These are phyloP conservation scores for Aspergillus brunneoviolaceus DNA, from an alignment of 2,329 filamentous ascomycete genomes.

Conservation along the genomic window DNA sequence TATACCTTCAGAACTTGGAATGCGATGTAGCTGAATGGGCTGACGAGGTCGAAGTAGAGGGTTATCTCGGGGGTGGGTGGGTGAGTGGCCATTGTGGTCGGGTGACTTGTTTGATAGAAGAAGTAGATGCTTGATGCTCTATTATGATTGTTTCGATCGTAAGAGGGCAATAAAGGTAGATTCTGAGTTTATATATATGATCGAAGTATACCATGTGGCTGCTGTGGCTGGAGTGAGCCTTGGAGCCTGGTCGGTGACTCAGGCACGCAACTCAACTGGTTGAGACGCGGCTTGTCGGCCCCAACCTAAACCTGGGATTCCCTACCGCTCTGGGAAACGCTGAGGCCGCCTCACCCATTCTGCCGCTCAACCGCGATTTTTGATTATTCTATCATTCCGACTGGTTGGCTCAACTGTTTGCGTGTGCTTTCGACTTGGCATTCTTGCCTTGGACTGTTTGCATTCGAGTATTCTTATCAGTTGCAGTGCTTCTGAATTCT, in stretches of 20 bases:
- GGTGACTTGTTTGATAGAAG: too few species aligned
- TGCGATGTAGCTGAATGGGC: conserved; percentile 6
- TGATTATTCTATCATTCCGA: background rate
- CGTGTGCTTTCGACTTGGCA: too few species aligned
- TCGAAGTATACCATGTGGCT: background rate
- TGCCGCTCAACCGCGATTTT: background rate
- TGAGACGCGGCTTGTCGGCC: background rate
- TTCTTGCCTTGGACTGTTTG: too few species aligned
- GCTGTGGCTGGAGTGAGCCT: background rate
- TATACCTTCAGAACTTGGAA: background rate
- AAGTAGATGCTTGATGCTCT: too few species aligned
- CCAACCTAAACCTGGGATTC: background rate
- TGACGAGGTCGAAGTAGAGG: conserved; percentile 2
- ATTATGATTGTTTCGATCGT: too few species aligned
- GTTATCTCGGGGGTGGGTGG: background rate
- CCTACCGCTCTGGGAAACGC: too few species aligned
- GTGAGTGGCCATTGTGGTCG: background rate
- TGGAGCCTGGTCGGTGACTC: background rate
- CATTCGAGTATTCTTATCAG: too few species aligned
- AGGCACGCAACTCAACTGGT: background rate
- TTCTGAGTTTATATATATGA: background rate
- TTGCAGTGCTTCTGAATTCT: too few species aligned
- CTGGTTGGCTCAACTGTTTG: background rate
- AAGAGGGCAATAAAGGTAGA: too few species aligned
- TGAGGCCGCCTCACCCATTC: background rate